Conservation (phyloP, 495 filamentous ascomycete species). For the Astrocystis sublimbata region DNA sequence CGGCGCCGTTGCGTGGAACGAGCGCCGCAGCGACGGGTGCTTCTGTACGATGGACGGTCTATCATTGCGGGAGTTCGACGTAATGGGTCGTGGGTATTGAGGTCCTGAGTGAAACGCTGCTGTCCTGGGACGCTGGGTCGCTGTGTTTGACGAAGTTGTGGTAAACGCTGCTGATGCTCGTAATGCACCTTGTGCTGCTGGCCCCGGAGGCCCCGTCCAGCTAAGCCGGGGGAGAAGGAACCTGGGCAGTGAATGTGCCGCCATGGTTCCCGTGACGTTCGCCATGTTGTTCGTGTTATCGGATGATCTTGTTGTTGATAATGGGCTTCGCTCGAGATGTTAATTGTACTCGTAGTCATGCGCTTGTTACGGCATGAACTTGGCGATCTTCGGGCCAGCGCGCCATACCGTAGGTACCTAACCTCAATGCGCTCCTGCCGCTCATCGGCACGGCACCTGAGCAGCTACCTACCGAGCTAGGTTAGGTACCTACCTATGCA, state of each 20-base stretch:
- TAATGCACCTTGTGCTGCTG: conserved; percentile 21
- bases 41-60: conserved; percentile 24
- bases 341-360: neutral
- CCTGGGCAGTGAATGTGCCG: conserved; percentile 42
- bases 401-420: too few species aligned
- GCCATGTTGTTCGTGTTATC: conserved; percentile 30
- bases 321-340: neutral
- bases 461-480: neutral
- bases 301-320: neutral
- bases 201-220: conserved; percentile 43
- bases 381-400: conserved; percentile 5
- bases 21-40: conserved; percentile 36
- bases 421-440: neutral
- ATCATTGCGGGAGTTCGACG: conserved; percentile 2
- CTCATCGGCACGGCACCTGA: too few species aligned
- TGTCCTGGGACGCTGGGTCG: conserved; percentile 17
- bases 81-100: neutral
- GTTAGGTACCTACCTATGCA: neutral
- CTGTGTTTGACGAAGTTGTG: conserved; percentile 14
- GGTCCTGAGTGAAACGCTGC: conserved; percentile 25
- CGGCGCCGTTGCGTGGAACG: conserved; percentile 70
- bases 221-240: conserved; percentile 57
- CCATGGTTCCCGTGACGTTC: conserved; percentile 25
- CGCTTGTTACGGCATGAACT: neutral
- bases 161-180: conserved; percentile 30